Evolutionary conservation across 176 grass and related monocot species (phyloP), one percentile per base, ranked within the genome.

Genomic region (Eremochloa ophiuroides): DNA sequence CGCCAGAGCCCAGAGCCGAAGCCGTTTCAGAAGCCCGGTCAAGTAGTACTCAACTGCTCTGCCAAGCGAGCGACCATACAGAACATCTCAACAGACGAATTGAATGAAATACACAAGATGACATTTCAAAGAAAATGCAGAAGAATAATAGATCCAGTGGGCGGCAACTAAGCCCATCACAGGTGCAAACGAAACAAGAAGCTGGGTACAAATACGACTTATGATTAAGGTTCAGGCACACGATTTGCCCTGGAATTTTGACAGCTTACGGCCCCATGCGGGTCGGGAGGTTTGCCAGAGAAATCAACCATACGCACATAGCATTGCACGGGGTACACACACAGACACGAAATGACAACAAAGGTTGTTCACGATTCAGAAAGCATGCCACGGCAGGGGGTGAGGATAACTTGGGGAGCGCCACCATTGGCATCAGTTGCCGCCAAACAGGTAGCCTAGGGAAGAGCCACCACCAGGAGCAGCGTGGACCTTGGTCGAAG

Each of bases 391-490:
- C 6, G 13, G 63, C 14, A 5, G 60, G 58, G 7, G 41, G 41
- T 14, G 42, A 20, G 7, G 69, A 39, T 73, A 79, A 60, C 66
- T 80, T 29, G 47, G 75, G 8, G 60, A 44, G 53, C 66, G 22
- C 56, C 20, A 28, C 22, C 74, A 73, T 74, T 6, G 35, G 23
- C 50, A 27, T 87, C 85, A 87, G 7, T 87, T 87, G 6, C 91
- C 88, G 60, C 91, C 91, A 10, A 93, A 93, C 30, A 93, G 82
- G 50, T 93, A 93, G 76, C 63, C 85, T 48, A 93, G 82, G 69
- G 88, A 88, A 78, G 91, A 93, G 14, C 88, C 82, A 71, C 91
- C 91, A 5, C 91, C 91, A 0, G 91, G 91, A 33, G 82, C 91
- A 41, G 73, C 68, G 23, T 88, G 82, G 60, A 93, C 91, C 82